These are phyloP conservation scores for Sanghuangporus sanghuang DNA, from an alignment of 1,284 basidiomycete genomes.

Conservation along the genomic window DNA sequence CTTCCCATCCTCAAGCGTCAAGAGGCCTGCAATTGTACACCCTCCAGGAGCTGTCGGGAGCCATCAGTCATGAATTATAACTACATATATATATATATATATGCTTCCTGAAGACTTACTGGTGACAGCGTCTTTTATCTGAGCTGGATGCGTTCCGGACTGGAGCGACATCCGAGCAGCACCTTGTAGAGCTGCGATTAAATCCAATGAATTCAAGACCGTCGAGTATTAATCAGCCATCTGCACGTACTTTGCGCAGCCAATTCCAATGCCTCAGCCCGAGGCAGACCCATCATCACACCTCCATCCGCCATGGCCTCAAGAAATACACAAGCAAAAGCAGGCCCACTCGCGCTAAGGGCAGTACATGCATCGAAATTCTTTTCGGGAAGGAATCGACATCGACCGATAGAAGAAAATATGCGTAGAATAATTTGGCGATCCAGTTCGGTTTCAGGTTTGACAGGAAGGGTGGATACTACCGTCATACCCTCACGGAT, in stretches of 20 bases:
- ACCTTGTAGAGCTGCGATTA: conserved; percentile 80
- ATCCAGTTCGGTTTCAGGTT: conserved; percentile 49
- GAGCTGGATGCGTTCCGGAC: conserved; percentile 86
- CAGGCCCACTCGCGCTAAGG: conserved; percentile 92
- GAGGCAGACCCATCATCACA: conserved; percentile 99
- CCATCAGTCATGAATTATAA: conserved; percentile 2
- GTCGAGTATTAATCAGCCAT: conserved; percentile 7
- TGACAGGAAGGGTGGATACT: conserved; percentile 64
- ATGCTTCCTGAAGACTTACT: conserved; percentile 50
- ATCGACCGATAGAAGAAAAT: conserved; percentile 92
- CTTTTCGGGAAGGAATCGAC: conserved; percentile 92
- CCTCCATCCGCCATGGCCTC: conserved; percentile 99
- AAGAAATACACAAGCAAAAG: conserved; percentile 94
- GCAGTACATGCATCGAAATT: conserved; percentile 99
- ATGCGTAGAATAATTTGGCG: conserved; percentile 83
- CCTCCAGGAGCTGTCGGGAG: conserved; percentile 81
- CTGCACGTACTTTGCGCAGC: conserved; percentile 81
- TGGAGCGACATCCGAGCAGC: conserved; percentile 95
- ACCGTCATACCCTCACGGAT: conserved; percentile 98
- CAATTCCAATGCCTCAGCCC: conserved; percentile 89
- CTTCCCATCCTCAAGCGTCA: conserved; percentile 92
- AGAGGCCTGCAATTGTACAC: conserved; percentile 95
- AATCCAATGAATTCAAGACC: not conserved
- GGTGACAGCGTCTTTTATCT: conserved; percentile 96
- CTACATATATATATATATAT: not conserved